Conservation (phyloP, 805 yeast species). For the Diddensiella caesifluorescens region DNA sequence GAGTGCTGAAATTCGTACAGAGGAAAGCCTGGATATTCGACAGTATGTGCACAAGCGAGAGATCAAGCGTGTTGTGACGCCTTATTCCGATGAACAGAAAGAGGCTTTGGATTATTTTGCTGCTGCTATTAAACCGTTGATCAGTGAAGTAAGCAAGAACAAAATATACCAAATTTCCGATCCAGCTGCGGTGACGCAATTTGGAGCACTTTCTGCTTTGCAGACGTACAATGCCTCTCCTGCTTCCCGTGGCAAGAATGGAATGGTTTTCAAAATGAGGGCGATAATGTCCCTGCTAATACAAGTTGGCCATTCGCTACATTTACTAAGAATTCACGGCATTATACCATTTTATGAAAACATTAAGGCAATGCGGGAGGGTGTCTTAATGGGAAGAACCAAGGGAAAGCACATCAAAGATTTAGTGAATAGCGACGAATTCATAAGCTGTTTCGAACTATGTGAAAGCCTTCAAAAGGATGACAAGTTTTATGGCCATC, state of each 20-base stretch:
- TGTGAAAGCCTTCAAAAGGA: constrained; percentile 42
- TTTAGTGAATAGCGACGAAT: constrained; percentile 50
- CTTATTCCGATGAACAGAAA: constrained; percentile 48
- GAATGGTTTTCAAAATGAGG: constrained; percentile 22
- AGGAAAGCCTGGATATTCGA: constrained; percentile 71
- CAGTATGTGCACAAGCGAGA: constrained; percentile 69
- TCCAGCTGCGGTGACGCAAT: constrained; percentile 64
- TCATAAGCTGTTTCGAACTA: constrained; percentile 40
- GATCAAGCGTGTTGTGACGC: constrained; percentile 55
- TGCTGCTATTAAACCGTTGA: constrained; percentile 61
- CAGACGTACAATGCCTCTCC: constrained; percentile 36
- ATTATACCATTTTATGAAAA: constrained; percentile 67
- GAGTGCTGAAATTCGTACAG: constrained; percentile 78
- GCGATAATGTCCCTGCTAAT: constrained; percentile 51
- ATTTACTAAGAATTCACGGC: constrained; percentile 71
- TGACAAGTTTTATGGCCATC: constrained; percentile 50
- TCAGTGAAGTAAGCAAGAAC: constrained; percentile 57
- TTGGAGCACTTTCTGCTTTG: constrained; percentile 63
- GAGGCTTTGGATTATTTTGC: constrained; percentile 51
- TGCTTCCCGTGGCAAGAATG: constrained; percentile 20
- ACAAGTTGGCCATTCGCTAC: constrained; percentile 54
- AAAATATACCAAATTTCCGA: constrained; percentile 61
- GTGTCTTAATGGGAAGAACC: constrained; percentile 10
- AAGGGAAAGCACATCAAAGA: constrained; percentile 57
- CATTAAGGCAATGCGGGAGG: constrained; percentile 46